phyloP scores from a whole-genome alignment of 2,329 filamentous ascomycete species.

The Fusarium xylarioides region DNA sequence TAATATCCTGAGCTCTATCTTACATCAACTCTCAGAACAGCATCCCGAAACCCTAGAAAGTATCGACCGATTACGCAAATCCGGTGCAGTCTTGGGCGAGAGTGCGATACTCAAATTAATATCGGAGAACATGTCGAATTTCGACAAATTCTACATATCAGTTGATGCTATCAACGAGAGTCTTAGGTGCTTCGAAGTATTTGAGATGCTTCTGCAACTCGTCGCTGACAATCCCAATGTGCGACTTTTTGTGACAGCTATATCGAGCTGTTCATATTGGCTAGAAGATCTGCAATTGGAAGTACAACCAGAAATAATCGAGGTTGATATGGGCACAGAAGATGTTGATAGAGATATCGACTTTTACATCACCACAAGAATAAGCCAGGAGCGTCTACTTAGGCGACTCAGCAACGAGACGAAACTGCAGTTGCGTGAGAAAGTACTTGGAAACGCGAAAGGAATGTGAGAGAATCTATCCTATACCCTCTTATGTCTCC shows the following conservation, averaged over 20 bases:
- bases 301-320: accelerated
- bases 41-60: not conserved
- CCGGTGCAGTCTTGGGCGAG: accelerated
- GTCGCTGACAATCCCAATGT: accelerated
- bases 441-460: accelerated
- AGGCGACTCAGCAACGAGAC: not conserved
- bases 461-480: not conserved
- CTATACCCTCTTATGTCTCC: not conserved
- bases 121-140: accelerated
- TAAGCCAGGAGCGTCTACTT: not conserved
- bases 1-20: accelerated
- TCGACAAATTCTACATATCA: not conserved
- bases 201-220: accelerated
- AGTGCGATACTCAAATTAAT: accelerated
- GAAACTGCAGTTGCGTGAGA: not conserved
- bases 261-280: not conserved
- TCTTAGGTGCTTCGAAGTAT: accelerated
- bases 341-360: not conserved
- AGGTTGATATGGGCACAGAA: not conserved
- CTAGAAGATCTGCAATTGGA: accelerated
- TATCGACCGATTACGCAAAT: not conserved
- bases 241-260: accelerated
- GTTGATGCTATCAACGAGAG: not conserved
- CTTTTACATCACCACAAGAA: not conserved
- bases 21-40: not conserved